These are phyloP conservation scores for Neobulgaria alba DNA, from an alignment of 2,329 filamentous ascomycete species.

Conservation along the genomic window DNA sequence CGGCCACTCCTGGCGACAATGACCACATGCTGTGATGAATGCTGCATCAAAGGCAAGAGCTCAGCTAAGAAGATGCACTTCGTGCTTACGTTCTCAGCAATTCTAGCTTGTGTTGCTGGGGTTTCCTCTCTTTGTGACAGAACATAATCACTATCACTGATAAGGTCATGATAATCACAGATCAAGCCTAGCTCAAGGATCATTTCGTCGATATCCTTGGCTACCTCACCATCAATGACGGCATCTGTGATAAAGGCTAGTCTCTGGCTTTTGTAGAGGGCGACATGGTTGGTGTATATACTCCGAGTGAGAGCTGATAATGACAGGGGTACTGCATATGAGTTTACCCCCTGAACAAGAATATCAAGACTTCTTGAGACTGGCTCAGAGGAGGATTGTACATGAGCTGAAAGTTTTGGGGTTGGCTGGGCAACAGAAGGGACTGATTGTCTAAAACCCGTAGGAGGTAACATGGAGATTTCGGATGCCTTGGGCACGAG, in stretches of 20 bases:
- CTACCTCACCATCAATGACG: slow-evolving; percentile 33
- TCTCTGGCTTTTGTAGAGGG: slow-evolving; percentile 36
- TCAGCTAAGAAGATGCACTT: slow-evolving; percentile 54
- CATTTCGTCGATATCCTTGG: slow-evolving; percentile 42
- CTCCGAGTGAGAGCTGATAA: slow-evolving; percentile 45
- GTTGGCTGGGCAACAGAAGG: not conserved
- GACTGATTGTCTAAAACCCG: not conserved
- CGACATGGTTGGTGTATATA: slow-evolving; percentile 43
- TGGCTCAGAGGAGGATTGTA: not conserved
- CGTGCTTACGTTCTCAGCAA: slow-evolving; percentile 46
- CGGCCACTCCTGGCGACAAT: slow-evolving; percentile 44
- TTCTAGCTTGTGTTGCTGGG: slow-evolving; percentile 38
- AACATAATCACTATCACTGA: slow-evolving; percentile 37
- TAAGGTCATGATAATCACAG: slow-evolving; percentile 48
- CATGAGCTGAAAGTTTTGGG: not conserved
- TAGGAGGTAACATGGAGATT: not conserved
- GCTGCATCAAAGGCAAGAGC: slow-evolving; percentile 39
- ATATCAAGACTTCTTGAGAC: not conserved
- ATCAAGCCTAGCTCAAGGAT: slow-evolving; percentile 43
- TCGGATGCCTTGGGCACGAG: not conserved
- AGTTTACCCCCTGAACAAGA: slow-evolving; percentile 11
- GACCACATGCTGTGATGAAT: slow-evolving; percentile 39
- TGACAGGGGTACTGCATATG: slow-evolving; percentile 48
- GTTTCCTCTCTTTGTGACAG: slow-evolving; percentile 31
- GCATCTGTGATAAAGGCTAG: slow-evolving; percentile 39